Conservation (phyloP, 306 rosid genomes). For the Castanospermum australe region DNA sequence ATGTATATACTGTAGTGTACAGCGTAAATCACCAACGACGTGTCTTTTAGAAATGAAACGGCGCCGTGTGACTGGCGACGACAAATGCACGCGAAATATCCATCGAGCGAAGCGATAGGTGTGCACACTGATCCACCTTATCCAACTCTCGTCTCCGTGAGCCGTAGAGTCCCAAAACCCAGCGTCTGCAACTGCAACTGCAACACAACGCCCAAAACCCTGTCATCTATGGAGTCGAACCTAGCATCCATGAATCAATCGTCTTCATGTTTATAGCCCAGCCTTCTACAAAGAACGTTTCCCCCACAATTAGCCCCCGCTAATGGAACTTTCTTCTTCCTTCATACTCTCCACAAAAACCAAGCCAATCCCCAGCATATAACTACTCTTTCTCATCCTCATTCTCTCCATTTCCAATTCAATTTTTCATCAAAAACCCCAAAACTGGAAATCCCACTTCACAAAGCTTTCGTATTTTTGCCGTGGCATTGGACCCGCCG, state of each 20-base stretch:
- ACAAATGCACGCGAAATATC: no score
- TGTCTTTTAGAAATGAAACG: not conserved
- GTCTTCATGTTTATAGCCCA: not conserved
- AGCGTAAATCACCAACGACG: not conserved
- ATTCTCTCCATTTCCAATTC: no score
- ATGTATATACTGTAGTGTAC: no score
- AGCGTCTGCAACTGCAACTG: no score
- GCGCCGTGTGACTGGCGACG: not conserved
- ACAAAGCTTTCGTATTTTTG: conserved; percentile 25
- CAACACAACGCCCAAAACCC: not conserved
- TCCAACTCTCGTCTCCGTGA: not conserved
- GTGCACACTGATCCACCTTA: not conserved
- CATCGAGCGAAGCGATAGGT: not conserved
- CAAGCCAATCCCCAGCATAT: no score
- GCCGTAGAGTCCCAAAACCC: not conserved
- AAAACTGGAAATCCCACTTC: conserved; percentile 14
- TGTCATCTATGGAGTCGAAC: not conserved
- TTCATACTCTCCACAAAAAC: no score
- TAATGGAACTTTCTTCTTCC: no score
- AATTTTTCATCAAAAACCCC: conserved; percentile 16
- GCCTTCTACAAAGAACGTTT: not conserved
- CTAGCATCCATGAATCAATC: not conserved
- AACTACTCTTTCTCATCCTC: no score
- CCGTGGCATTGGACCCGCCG: conserved; percentile 60
- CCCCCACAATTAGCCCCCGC: not conserved